These are phyloP conservation scores for Diplodia scrobiculata DNA, from an alignment of 2,329 filamentous ascomycete species.

Conservation along the genomic window DNA sequence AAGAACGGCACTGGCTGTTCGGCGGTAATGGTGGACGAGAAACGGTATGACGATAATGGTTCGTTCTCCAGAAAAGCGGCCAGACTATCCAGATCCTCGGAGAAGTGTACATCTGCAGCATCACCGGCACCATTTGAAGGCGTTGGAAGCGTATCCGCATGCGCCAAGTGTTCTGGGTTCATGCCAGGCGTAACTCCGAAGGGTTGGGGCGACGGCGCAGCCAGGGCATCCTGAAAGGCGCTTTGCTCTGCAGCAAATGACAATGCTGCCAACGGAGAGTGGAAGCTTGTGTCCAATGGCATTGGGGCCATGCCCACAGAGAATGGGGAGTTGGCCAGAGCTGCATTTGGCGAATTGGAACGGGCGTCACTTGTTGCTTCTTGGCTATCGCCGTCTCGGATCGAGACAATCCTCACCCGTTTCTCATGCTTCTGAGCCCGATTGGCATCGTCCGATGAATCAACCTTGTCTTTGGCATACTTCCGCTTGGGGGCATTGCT, in stretches of 20 bases:
- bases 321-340: not conserved
- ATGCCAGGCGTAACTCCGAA: constrained; percentile 1
- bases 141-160: not conserved
- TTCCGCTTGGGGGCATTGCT: constrained; percentile 31
- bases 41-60: constrained; percentile 45
- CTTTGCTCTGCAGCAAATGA: constrained; percentile 17
- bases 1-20: constrained; percentile 50
- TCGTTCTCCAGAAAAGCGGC: constrained; percentile 46
- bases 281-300: constrained; percentile 10
- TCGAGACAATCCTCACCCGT: constrained; percentile 7
- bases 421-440: constrained; percentile 23
- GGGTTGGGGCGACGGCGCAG: not conserved
- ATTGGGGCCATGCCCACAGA: not conserved
- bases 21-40: constrained; percentile 44
- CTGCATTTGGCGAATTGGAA: not conserved
- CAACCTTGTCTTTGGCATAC: constrained; percentile 1
- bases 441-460: constrained; percentile 32
- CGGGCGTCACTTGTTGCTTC: not conserved
- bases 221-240: constrained; percentile 13
- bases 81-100: constrained; percentile 44
- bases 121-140: constrained; percentile 15
- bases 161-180: not conserved
- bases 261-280: constrained; percentile 2
- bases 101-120: constrained; percentile 29
- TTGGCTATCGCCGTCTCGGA: not conserved